Evolutionary conservation across 1,284 basidiomycete genomes (phyloP).

Genomic region (Pholiota adiposa): DNA sequence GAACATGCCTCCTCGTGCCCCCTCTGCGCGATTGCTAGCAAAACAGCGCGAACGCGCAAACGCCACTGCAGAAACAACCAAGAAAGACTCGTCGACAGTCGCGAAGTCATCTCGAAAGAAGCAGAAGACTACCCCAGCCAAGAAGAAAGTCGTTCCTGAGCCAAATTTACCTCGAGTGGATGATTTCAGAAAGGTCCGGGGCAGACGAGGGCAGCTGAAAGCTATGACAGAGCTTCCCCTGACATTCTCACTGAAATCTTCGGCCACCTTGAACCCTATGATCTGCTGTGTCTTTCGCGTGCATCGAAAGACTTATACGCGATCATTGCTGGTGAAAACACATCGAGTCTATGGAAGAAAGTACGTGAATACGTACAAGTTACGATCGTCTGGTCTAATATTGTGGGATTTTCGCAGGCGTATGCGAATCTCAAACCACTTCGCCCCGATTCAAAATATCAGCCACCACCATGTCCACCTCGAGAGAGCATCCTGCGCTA

Average conservation of each 20-base stretch:
- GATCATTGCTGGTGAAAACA: conserved; percentile 5
- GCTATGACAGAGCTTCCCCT: conserved; percentile 18
- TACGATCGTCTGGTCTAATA: neutral
- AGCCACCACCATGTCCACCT: conserved; percentile 23
- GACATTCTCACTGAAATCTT: conserved; percentile 22
- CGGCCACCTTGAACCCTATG: conserved; percentile 16
- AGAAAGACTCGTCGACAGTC: neutral
- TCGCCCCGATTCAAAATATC: neutral
- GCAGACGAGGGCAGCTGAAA: neutral
- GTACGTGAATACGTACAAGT: conserved; percentile 15
- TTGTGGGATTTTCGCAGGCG: conserved; percentile 13
- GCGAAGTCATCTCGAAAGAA: neutral
- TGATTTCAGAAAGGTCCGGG: neutral
- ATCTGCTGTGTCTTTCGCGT: conserved; percentile 17
- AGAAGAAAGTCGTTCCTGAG: neutral
- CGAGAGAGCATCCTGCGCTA: conserved; percentile 23
- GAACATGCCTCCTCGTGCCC: too few relatives aligned
- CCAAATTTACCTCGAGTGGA: neutral
- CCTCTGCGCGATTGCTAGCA: too few relatives aligned
- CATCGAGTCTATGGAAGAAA: conserved; percentile 30
- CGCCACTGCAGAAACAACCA: too few relatives aligned
- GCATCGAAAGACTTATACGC: conserved; percentile 25
- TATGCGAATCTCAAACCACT: conserved; percentile 18
- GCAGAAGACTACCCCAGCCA: neutral
- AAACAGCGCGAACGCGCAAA: too few relatives aligned